Conservation (phyloP, 169 alveolate species). For the Amoebophrya sp. region DNA sequence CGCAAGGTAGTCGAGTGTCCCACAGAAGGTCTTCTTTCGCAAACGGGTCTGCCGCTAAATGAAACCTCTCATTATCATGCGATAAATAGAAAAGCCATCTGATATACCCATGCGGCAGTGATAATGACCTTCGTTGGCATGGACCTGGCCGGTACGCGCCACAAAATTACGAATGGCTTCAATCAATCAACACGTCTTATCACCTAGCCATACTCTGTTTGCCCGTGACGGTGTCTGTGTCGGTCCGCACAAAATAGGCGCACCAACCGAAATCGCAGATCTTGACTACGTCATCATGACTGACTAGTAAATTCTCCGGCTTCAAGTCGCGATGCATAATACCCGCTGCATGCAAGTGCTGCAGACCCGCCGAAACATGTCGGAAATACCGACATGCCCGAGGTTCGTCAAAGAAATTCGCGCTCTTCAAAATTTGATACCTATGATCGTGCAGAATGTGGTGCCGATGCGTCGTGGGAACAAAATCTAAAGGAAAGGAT, state of each 20-base stretch:
- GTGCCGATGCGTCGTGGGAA: too few species aligned
- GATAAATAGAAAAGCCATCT: too few species aligned
- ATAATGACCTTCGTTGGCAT: too few species aligned
- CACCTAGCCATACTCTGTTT: too few species aligned
- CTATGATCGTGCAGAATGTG: too few species aligned
- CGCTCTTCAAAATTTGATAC: not conserved
- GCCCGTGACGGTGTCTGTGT: too few species aligned
- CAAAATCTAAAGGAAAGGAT: too few species aligned
- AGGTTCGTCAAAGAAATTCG: not conserved
- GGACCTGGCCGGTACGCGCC: too few species aligned
- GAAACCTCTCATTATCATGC: too few species aligned
- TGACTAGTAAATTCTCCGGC: conserved; percentile 73
- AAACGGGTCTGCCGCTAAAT: not conserved
- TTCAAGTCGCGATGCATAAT: conserved; percentile 58
- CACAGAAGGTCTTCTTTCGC: conserved; percentile 79
- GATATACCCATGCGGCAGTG: too few species aligned
- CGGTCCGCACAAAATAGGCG: not conserved
- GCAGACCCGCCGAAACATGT: not conserved
- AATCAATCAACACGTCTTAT: too few species aligned
- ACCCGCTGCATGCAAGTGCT: not conserved
- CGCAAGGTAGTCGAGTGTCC: conserved; percentile 84
- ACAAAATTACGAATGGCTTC: too few species aligned
- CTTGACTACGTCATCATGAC: conserved; percentile 59
- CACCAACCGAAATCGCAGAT: conserved; percentile 72
- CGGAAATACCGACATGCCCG: not conserved